Base-by-base conservation (phyloP, 164 flowering plant species). In the Magnolia kwangsiensis region DNA sequence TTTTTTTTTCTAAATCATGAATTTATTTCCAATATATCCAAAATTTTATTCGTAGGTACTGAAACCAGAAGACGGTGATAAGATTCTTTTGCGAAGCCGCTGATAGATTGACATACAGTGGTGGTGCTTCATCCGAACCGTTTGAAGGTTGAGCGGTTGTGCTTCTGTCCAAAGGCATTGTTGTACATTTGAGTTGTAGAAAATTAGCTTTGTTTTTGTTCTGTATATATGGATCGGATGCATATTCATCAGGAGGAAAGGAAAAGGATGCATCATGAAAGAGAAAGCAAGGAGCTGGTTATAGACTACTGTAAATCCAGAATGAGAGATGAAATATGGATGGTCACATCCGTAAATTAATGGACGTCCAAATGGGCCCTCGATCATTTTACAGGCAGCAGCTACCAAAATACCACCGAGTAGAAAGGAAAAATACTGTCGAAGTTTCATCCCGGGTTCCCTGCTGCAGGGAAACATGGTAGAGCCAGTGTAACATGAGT, bases 51-150 rank as follows among this genome's bases (percentile, higher is more conserved):
- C 51, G 72, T 70, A 75, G 77, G 61, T 67, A 67, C 63, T 51
- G 77, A 66, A 1, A 23, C 13, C 63, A 75, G 70, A 74, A 74
- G 72, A 67, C 67, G 61, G 69, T 67, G n/a, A 55, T 51, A 61
- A 9, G 37, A 4, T 18, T 31, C 7, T 31, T 10, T 8, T 68
- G 71, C 29, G 18, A 68, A 16, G 19, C 14, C 29, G 20, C 71
- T 16, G 8, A 31, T 29, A 11, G 16, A 14, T 18, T 16, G n/a
- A 31, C 71, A 24, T 21, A 68, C 29, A 68, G n/a, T 68, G n/a
- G 13, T 16, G 21, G 55, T 8, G 21, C 11, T n/a, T 63, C 24
- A 19, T 21, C 45, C 8, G 16, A 61, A 63, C 21, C 50, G 8
- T 27, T n/a, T 63, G 50, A 19, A 55, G 16, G 61, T 55, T 55